Base-by-base conservation (phyloP, 2,329 filamentous ascomycete species). In the Colletotrichum graminicola region DNA sequence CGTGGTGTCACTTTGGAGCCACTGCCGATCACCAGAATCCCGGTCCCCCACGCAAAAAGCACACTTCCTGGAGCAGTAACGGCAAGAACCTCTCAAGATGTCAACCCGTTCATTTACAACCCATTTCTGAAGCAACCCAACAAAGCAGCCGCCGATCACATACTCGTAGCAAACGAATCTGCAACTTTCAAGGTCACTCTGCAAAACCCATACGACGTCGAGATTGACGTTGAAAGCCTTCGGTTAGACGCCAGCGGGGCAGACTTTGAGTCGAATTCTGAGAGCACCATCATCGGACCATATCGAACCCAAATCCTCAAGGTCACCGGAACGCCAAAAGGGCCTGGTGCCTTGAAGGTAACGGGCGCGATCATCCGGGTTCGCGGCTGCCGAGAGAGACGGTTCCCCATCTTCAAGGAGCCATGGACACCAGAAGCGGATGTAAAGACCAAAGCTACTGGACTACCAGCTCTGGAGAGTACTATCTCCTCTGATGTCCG, bases 141-240 rank as follows among this genome's bases (percentile, higher is more conserved):
- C 52, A 86, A 91, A 62, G 86, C 87, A 32, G 84, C 86, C 1
- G 84, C 88, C 16, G 90, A 94, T 70, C 87, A 87, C 68, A 88
- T 94, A 1, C 84, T 98, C 39, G 93, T 98, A 26, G 91, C 93
- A 5, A 91, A 91, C 21, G 95, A 98, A 79, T 82, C 89, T 69
- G 91, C 93, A 2, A 90, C 88, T 5, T 97, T 98, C 80, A 88
- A 89, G 75, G 87, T 98, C 39, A 94, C 93, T 1, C 84, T 99
- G 23, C 96, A 98, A 78, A 99, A 99, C 76, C 94, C 95, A 0
- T 98, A 94, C 76, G 95, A 98, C 72, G 92, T 98, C 74, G 94
- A 98, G 73, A 84, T 99, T 5, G 94, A 97, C 66, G 91, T 99
- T 43, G 94, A 98, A 78, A 92, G 90, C 64, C 87, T 99, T 55